Conservation (phyloP, 768 basidiomycete species). For the Rhodotorula toruloides region DNA sequence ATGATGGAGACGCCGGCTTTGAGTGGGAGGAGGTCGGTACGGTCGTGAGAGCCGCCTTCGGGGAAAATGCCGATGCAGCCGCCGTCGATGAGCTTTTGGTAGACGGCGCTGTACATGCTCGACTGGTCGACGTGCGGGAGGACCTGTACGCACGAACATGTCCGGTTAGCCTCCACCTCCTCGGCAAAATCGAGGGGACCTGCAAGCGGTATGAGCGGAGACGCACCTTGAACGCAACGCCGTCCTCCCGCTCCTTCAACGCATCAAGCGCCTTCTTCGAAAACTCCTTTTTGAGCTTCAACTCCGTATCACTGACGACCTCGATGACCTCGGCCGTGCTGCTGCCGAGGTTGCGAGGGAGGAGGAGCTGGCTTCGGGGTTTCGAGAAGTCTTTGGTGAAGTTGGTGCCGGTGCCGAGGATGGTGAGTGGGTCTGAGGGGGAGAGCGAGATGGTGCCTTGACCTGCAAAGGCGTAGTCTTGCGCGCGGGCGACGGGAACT, state of each 20-base stretch:
- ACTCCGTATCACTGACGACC: slow-evolving; percentile 78
- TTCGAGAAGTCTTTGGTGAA: slow-evolving; percentile 64
- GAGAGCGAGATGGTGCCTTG: slow-evolving; percentile 61
- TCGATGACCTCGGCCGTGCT: slow-evolving; percentile 76
- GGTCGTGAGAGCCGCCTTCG: slow-evolving; percentile 98
- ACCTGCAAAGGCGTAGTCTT: slow-evolving; percentile 73
- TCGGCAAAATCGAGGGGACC: too few species aligned
- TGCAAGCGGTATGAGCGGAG: neutral
- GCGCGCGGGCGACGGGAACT: slow-evolving; percentile 92
- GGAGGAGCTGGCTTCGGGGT: slow-evolving; percentile 76
- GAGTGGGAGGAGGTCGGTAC: slow-evolving; percentile 88
- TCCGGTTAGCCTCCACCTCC: neutral
- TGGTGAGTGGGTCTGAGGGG: slow-evolving; percentile 67
- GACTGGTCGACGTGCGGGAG: slow-evolving; percentile 88
- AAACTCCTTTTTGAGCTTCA: slow-evolving; percentile 81
- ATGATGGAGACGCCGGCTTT: slow-evolving; percentile 97
- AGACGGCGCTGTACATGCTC: slow-evolving; percentile 90
- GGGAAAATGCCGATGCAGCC: slow-evolving; percentile 96
- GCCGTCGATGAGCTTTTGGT: slow-evolving; percentile 73
- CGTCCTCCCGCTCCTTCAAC: slow-evolving; percentile 57
- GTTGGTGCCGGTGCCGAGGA: slow-evolving; percentile 72
- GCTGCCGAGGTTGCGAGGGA: slow-evolving; percentile 73
- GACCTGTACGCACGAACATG: slow-evolving; percentile 43
- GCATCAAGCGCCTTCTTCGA: slow-evolving; percentile 74
- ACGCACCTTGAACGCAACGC: slow-evolving; percentile 49